Conservation (phyloP, 441 rosid species). For the Eutrema salsugineum region DNA sequence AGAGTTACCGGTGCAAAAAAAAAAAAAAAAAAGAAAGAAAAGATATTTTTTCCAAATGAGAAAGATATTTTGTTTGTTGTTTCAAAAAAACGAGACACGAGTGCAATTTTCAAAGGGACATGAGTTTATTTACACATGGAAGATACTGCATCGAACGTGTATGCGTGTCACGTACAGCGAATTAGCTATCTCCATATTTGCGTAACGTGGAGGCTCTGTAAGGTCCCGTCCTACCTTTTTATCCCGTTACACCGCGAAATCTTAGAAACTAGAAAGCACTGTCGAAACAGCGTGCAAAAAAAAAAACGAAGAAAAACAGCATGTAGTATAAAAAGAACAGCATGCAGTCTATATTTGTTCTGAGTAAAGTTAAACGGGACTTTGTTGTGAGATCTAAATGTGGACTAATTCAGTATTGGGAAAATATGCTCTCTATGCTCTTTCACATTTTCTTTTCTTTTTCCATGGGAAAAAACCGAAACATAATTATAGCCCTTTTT, state of each 20-base stretch:
- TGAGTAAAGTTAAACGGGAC: no score
- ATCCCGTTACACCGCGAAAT: background rate
- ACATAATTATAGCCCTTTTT: no score
- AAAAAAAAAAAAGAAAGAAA: background rate
- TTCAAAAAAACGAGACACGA: background rate
- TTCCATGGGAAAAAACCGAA: no score
- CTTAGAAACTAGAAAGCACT: no score
- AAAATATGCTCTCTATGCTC: no score
- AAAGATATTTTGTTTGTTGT: background rate
- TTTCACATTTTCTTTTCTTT: no score
- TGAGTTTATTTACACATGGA: conserved; percentile 8
- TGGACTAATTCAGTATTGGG: no score
- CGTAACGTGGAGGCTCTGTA: conserved; percentile 10
- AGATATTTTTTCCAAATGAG: background rate
- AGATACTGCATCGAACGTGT: background rate
- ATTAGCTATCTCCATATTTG: background rate
- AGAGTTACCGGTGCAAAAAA: background rate
- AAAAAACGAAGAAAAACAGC: no score
- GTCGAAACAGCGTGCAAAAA: no score
- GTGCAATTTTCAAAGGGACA: background rate
- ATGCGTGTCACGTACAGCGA: background rate
- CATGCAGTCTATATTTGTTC: no score
- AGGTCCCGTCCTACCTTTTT: background rate
- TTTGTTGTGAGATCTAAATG: no score
- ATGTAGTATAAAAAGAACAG: no score